Conservation (phyloP, 345 rosid genomes). For the Pistacia integerrima region DNA sequence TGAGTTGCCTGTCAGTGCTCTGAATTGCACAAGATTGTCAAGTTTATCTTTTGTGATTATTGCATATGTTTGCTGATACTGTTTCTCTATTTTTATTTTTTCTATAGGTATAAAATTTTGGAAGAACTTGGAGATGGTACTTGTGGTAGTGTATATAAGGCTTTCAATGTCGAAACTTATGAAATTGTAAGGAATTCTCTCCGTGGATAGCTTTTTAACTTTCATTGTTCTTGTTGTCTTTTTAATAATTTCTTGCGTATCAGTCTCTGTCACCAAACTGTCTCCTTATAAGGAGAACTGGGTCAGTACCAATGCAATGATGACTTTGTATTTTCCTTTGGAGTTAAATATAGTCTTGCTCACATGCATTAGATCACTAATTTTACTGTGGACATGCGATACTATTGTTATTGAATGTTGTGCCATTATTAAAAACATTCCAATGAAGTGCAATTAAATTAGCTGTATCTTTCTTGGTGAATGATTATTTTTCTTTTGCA, state of each 20-base stretch:
- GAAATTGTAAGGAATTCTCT: conserved; percentile 61
- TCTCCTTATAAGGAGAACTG: neutral
- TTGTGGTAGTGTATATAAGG: conserved; percentile 90
- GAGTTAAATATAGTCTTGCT: neutral
- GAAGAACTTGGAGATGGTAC: conserved; percentile 98
- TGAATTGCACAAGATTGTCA: conserved; percentile 5
- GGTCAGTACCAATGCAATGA: neutral
- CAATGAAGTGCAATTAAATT: neutral
- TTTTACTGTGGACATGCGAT: neutral
- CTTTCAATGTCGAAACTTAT: conserved; percentile 65
- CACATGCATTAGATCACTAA: neutral
- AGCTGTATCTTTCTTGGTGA: neutral
- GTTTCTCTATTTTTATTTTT: neutral
- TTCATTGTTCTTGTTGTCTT: conserved; percentile 11
- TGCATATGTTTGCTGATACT: neutral
- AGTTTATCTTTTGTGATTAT: neutral
- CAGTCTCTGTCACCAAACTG: neutral
- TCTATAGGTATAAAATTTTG: conserved; percentile 67
- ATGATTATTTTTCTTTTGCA: neutral
- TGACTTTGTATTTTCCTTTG: neutral
- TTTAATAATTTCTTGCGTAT: neutral
- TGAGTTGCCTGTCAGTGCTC: conserved; percentile 29
- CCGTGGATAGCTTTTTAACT: conserved; percentile 6
- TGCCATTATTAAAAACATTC: neutral
- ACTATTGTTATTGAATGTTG: conserved; percentile 1